These are phyloP conservation scores for Suhomyces canberraensis DNA, from an alignment of 805 yeast genomes.

Conservation along the genomic window DNA sequence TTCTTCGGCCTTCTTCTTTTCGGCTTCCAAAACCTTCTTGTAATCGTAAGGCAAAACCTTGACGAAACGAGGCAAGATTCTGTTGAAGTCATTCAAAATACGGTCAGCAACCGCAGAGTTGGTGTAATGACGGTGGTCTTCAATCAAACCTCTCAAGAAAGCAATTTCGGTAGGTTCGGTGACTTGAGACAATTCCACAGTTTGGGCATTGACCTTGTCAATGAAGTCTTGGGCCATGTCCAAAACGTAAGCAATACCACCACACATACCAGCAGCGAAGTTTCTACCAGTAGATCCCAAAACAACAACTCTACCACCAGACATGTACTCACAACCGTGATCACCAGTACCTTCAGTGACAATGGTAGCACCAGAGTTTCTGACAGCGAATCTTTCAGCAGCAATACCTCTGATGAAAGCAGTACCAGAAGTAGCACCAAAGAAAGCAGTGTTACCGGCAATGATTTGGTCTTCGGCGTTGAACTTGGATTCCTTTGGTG, in stretches of 20 bases:
- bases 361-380: slow-evolving; percentile 97
- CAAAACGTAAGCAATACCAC: slow-evolving; percentile 96
- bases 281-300: slow-evolving; percentile 89
- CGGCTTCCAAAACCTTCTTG: slow-evolving; percentile 81
- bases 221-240: slow-evolving; percentile 92
- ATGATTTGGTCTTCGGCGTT: slow-evolving; percentile 95
- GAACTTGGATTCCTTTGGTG: slow-evolving; percentile 79
- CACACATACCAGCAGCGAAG: slow-evolving; percentile 98
- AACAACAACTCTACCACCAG: slow-evolving; percentile 96
- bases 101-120: slow-evolving; percentile 86
- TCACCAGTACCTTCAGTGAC: slow-evolving; percentile 98
- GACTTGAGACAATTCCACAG: slow-evolving; percentile 74
- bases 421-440: slow-evolving; percentile 95
- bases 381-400: slow-evolving; percentile 96
- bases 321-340: slow-evolving; percentile 99
- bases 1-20: slow-evolving; percentile 60
- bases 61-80: slow-evolving; percentile 83
- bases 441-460: slow-evolving; percentile 95
- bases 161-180: slow-evolving; percentile 92
- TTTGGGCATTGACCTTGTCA: slow-evolving; percentile 72
- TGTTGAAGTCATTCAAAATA: slow-evolving; percentile 81
- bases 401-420: slow-evolving; percentile 96
- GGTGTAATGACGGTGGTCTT: slow-evolving; percentile 94
- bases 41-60: slow-evolving; percentile 92
- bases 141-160: slow-evolving; percentile 85